phyloP scores from a whole-genome alignment of 768 basidiomycete genomes.

The Suillus sp. region DNA sequence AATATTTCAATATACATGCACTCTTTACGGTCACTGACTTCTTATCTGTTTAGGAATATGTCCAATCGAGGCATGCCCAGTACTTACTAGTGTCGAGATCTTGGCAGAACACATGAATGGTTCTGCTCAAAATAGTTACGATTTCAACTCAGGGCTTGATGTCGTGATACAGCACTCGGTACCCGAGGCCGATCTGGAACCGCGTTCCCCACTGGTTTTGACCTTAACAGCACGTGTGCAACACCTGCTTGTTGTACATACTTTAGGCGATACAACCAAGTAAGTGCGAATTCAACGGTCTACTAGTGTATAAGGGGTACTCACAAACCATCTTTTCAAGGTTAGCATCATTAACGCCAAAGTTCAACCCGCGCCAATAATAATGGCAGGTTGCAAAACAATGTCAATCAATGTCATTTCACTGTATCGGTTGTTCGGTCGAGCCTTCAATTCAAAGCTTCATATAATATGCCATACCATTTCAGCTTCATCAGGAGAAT shows the following conservation, averaged over 20 bases:
- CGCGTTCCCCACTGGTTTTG: too few species aligned
- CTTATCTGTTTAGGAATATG: background rate
- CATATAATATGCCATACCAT: background rate
- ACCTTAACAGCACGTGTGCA: background rate
- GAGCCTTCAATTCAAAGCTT: background rate
- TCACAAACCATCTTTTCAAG: background rate
- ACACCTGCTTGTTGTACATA: background rate
- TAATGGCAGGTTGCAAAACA: background rate
- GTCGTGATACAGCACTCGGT: background rate
- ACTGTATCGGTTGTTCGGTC: background rate
- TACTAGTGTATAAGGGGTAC: background rate
- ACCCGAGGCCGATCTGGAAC: background rate
- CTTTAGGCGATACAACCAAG: background rate
- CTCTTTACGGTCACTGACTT: background rate
- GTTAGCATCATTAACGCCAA: background rate
- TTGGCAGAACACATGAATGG: too few species aligned
- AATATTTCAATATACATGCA: background rate
- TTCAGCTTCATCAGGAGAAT: background rate
- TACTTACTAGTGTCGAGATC: too few species aligned
- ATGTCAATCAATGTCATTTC: background rate
- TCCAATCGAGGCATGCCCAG: too few species aligned
- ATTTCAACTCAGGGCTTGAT: background rate
- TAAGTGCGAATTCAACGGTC: background rate
- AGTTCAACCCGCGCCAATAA: background rate
- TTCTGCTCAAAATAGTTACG: too few species aligned